phyloP scores from a whole-genome alignment of 2,329 filamentous ascomycete genomes.

The Fusarium dimerum region DNA sequence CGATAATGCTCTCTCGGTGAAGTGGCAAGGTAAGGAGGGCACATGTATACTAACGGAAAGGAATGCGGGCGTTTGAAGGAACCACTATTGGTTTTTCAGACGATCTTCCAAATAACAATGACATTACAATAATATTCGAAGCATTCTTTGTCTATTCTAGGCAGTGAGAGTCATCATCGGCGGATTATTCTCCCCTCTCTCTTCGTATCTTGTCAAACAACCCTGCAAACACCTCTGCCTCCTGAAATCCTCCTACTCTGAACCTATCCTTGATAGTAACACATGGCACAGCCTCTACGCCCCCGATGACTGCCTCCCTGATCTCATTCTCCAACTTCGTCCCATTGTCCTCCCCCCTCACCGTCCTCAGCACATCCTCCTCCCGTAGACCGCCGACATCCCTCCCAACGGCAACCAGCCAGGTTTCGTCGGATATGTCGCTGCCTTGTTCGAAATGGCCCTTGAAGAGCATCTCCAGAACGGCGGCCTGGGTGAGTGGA shows the following conservation, averaged over 20 bases:
- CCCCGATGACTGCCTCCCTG: slow-evolving; percentile 28
- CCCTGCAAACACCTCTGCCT: slow-evolving; percentile 63
- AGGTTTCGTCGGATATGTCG: slow-evolving; percentile 43
- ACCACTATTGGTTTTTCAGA: no score
- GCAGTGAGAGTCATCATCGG: neutral
- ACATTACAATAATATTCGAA: no score
- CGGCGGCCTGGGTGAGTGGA: slow-evolving; percentile 37
- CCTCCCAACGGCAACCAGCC: slow-evolving; percentile 39
- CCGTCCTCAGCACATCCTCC: slow-evolving; percentile 28
- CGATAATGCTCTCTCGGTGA: no score
- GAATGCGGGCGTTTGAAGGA: no score
- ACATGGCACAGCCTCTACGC: slow-evolving; percentile 69
- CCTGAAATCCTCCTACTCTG: slow-evolving; percentile 71
- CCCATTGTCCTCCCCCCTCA: slow-evolving; percentile 32
- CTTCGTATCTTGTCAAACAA: slow-evolving; percentile 61
- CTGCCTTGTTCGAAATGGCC: slow-evolving; percentile 43
- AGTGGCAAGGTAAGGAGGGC: no score
- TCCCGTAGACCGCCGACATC: slow-evolving; percentile 32
- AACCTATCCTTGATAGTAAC: slow-evolving; percentile 71
- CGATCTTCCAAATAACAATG: no score
- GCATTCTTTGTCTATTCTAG: neutral
- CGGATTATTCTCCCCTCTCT: slow-evolving; percentile 6
- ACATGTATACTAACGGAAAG: no score
- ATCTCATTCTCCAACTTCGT: slow-evolving; percentile 34
- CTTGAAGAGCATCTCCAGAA: slow-evolving; percentile 44